These are phyloP conservation scores for Camellia lanceoleosa DNA, from an alignment of 148 eudicot species.

Conservation along the genomic window DNA sequence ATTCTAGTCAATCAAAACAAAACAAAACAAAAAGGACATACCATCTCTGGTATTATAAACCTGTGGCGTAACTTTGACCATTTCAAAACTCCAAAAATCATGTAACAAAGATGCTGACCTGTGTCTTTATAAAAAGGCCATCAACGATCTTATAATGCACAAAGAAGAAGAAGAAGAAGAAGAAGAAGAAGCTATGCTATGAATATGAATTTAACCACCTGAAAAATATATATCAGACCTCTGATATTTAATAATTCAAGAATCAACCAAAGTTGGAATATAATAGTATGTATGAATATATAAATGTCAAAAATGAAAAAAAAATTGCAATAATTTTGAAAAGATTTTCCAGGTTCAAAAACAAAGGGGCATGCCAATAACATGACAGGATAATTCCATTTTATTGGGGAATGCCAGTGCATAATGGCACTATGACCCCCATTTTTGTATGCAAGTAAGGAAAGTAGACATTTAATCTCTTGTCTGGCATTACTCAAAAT, in stretches of 20 bases:
- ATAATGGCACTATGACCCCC: background rate
- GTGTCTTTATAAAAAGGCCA: too few species aligned
- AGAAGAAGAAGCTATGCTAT: too few species aligned
- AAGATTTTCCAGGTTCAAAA: background rate
- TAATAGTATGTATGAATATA: background rate
- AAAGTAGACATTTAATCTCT: background rate
- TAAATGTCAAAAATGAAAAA: background rate
- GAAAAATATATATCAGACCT: background rate
- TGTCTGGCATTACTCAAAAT: background rate
- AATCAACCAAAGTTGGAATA: background rate
- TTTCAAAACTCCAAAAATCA: too few species aligned
- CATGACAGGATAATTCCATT: too few species aligned
- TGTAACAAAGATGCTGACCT: too few species aligned
- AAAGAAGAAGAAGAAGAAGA: too few species aligned
- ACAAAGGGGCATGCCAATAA: too few species aligned
- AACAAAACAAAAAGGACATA: too few species aligned
- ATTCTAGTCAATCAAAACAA: too few species aligned
- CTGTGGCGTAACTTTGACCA: too few species aligned
- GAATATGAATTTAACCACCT: background rate
- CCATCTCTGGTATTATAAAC: too few species aligned
- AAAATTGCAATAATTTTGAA: background rate
- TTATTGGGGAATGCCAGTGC: background rate
- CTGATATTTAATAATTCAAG: background rate
- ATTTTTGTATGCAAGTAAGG: background rate
- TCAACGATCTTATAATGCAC: too few species aligned